Conservation (phyloP, 305 asterid genomes). For the Euphrasia arctica region DNA sequence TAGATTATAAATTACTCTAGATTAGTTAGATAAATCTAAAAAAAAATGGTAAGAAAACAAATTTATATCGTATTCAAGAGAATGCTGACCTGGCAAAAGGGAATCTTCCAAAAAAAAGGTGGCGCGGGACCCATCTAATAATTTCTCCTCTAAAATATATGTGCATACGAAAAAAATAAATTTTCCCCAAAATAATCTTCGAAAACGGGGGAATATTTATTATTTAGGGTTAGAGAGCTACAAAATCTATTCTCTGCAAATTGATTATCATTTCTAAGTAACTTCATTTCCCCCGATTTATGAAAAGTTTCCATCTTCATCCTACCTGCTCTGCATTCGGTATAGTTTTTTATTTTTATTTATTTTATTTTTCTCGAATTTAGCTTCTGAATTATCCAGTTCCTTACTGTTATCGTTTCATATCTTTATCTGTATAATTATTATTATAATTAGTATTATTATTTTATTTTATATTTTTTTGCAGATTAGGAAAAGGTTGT, state of each 20-base stretch:
- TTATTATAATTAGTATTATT: no score
- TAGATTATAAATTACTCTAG: no score
- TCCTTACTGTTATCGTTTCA: not conserved
- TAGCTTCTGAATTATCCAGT: constrained; percentile 8
- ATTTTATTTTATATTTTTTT: not conserved
- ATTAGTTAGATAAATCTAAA: no score
- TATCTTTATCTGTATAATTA: not conserved
- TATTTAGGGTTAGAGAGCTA: constrained; percentile 44
- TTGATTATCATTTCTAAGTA: constrained; percentile 18
- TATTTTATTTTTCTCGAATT: not conserved
- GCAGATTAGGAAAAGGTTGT: constrained; percentile 27
- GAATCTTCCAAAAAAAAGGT: constrained; percentile 32
- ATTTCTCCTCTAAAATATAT: constrained; percentile 26
- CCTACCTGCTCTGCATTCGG: constrained; percentile 24
- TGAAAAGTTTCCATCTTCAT: constrained; percentile 27
- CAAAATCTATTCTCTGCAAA: constrained; percentile 21
- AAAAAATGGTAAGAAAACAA: no score
- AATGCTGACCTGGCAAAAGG: constrained; percentile 34
- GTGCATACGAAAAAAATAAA: constrained; percentile 10
- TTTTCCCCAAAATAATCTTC: constrained; percentile 21
- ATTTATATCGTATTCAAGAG: not conserved
- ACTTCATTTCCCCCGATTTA: constrained; percentile 20
- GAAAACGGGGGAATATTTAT: constrained; percentile 35
- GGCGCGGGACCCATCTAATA: constrained; percentile 35
- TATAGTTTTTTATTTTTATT: not conserved